Base-by-base conservation (phyloP, 148 eudicot genomes). In the Polygonum maritimum region DNA sequence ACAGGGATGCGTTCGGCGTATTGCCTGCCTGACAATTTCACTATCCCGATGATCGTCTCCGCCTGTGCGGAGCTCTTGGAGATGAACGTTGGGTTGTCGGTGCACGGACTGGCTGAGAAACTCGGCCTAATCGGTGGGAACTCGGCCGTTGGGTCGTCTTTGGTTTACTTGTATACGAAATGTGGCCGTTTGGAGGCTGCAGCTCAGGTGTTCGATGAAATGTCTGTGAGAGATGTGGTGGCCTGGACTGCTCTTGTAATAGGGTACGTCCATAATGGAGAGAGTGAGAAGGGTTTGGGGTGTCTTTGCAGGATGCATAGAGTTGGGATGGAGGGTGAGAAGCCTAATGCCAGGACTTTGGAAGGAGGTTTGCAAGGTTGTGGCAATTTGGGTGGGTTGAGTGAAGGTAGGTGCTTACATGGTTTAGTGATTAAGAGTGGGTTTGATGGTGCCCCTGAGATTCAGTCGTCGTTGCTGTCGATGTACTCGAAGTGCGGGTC, bases 301-400 rank as follows among this genome's bases (percentile, higher is more conserved):
- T 80, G 85, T 78, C 49, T 91, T 74, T 80, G 86, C 78, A 69
- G 81, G 79, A 88, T 89, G 97, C 86, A 84, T 75, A 84, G 78
- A 80, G 70, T 45, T 72, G 83, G 87, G 15, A 85, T 75, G 40
- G 76, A 85, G 62, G 48, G 63, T 22, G 87, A 80, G 80, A 79
- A 83, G 73, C 92, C 90, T 36, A 91, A 91, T 85, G 74, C 77
- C 58, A 81, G 97, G 74, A 91, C 92, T n/a, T 76, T 91, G 36
- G 89, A 85, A 85, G 93, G 88, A 9, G 94, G 97, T 18, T 85
- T 91, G 73, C 86, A 83, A 82, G 93, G 93, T 5, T 89, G 92
- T 81, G 90, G 83, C 49, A 73, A 89, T 79, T 74, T 88, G 83
- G 85, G 84, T 72, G 86, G 77, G 38, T 79, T 87, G 82, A 38